Conservation (phyloP, 495 filamentous ascomycete genomes). For the Hypoxylon trugodes region DNA sequence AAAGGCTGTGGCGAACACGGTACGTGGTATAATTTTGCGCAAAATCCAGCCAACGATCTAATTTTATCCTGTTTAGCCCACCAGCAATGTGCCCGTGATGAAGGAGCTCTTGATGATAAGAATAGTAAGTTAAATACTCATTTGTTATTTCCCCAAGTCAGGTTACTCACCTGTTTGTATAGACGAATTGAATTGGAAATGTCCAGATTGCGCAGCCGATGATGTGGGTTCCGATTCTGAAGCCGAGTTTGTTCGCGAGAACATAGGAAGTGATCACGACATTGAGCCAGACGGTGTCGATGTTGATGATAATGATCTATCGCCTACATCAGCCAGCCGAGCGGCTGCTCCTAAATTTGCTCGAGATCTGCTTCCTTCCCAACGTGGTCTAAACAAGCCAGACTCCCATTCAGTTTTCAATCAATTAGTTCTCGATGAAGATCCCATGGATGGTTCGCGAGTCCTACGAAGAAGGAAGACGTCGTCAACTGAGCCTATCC, state of each 20-base stretch:
- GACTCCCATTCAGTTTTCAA: slow-evolving; percentile 89
- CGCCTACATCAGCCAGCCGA: slow-evolving; percentile 49
- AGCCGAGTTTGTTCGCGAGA: slow-evolving; percentile 44
- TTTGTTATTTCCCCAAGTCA: slow-evolving; percentile 26
- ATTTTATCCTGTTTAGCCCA: slow-evolving; percentile 71
- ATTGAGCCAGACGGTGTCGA: slow-evolving; percentile 36
- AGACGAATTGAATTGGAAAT: slow-evolving; percentile 79
- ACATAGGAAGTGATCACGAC: slow-evolving; percentile 47
- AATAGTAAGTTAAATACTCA: slow-evolving; percentile 40
- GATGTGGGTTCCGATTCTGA: slow-evolving; percentile 64
- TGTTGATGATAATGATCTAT: slow-evolving; percentile 46
- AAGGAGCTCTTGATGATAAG: slow-evolving; percentile 67
- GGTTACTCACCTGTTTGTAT: slow-evolving; percentile 15
- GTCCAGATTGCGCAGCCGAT: slow-evolving; percentile 76
- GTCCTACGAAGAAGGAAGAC: slow-evolving; percentile 87
- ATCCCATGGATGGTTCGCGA: slow-evolving; percentile 85
- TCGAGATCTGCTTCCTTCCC: slow-evolving; percentile 78
- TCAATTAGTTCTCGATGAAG: slow-evolving; percentile 78
- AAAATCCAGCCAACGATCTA: slow-evolving; percentile 47
- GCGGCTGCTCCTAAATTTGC: slow-evolving; percentile 65
- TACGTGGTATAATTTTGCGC: slow-evolving; percentile 61
- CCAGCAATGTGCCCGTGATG: slow-evolving; percentile 89
- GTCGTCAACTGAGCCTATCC: slow-evolving; percentile 58
- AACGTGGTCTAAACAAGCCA: slow-evolving; percentile 72
- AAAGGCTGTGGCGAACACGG: slow-evolving; percentile 86